These are phyloP conservation scores for Fusarium acutatum DNA, from an alignment of 2,329 filamentous ascomycete species.

Conservation along the genomic window DNA sequence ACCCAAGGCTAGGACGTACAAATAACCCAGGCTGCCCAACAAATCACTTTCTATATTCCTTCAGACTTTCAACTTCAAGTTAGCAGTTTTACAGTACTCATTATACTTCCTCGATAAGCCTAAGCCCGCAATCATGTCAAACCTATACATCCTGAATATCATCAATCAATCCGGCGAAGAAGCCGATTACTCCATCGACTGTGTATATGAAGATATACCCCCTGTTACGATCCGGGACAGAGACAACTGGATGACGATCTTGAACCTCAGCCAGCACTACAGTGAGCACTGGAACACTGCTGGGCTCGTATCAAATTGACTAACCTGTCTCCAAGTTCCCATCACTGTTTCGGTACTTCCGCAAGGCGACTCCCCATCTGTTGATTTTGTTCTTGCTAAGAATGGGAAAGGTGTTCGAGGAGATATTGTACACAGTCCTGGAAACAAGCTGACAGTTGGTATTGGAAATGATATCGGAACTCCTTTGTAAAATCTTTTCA, in stretches of 20 bases:
- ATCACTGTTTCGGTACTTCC: background rate
- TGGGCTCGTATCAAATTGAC: fast-evolving
- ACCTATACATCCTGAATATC: background rate
- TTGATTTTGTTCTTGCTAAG: background rate
- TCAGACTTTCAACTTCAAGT: fast-evolving
- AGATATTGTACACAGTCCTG: background rate
- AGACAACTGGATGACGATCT: background rate
- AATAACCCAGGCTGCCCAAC: fast-evolving
- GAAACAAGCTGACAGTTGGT: background rate
- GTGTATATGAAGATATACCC: background rate
- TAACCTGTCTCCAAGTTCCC: background rate
- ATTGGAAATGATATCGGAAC: background rate
- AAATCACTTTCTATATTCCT: too few relatives aligned
- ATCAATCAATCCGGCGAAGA: background rate
- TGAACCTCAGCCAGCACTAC: background rate
- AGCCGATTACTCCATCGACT: background rate
- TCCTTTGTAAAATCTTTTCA: too few relatives aligned
- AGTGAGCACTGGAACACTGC: background rate
- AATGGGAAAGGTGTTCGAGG: background rate
- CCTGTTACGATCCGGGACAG: background rate
- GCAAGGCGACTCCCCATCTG: background rate
- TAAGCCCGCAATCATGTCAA: background rate
- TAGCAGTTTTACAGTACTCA: background rate
- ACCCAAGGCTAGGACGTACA: background rate
- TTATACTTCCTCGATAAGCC: fast-evolving